Conservation (phyloP, 2,329 filamentous ascomycete species). For the Fusarium palustre region DNA sequence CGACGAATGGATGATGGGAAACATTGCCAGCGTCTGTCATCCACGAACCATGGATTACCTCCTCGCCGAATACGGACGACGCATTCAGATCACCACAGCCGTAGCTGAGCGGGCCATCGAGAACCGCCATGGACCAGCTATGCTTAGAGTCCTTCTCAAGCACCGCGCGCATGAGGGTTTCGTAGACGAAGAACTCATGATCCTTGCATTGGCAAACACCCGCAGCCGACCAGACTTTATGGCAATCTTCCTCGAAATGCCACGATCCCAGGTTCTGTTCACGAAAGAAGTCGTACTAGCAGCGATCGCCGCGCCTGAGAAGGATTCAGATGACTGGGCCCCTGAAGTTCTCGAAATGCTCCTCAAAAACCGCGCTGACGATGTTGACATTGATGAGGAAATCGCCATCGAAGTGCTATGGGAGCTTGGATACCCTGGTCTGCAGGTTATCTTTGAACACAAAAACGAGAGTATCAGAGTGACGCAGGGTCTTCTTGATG, state of each 20-base stretch:
- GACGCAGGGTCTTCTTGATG: conserved; percentile 24
- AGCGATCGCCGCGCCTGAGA: conserved; percentile 18
- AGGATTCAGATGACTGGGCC: conserved; percentile 27
- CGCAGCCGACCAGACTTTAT: conserved; percentile 28
- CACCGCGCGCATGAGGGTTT: conserved; percentile 23
- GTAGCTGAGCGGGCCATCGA: conserved; percentile 27
- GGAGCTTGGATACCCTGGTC: conserved; percentile 21
- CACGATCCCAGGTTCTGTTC: conserved; percentile 14
- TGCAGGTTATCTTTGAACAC: conserved; percentile 23
- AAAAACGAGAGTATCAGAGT: conserved; percentile 23
- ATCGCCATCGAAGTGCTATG: conserved; percentile 15
- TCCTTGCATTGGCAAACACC: conserved; percentile 21
- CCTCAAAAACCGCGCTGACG: conserved; percentile 22
- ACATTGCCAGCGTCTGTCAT: conserved; percentile 23
- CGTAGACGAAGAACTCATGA: conserved; percentile 24
- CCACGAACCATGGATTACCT: conserved; percentile 28
- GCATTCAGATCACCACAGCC: conserved; percentile 18
- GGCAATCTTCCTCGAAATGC: conserved; percentile 28
- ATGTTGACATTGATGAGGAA: conserved; percentile 30
- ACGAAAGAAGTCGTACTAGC: conserved; percentile 28
- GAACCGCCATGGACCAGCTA: conserved; percentile 27
- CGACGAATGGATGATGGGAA: conserved; percentile 32
- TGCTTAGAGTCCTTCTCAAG: conserved; percentile 31
- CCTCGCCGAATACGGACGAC: conserved; percentile 14
- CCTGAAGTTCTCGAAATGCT: conserved; percentile 34